These are phyloP conservation scores for Globisporangium paroecandrum DNA, from an alignment of 352 stramenopile genomes.

Conservation along the genomic window DNA sequence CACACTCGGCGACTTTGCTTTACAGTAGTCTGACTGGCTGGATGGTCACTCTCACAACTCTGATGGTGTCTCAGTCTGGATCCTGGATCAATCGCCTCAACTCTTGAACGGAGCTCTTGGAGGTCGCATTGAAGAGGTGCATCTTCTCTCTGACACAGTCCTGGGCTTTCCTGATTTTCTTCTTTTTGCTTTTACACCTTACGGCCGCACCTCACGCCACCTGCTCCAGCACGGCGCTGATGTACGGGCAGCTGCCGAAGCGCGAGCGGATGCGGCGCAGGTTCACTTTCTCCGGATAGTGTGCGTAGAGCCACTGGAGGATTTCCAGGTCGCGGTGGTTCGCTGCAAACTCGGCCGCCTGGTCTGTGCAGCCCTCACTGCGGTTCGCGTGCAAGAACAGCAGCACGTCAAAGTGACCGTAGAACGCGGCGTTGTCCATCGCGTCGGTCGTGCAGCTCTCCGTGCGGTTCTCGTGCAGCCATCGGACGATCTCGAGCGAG, in stretches of 20 bases:
- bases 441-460: constrained; percentile 23
- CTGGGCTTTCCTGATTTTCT: neutral
- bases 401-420: constrained; percentile 28
- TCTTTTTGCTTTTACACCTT: neutral
- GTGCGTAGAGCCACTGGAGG: constrained; percentile 18
- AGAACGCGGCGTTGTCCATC: constrained; percentile 31
- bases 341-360: constrained; percentile 25
- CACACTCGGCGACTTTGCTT: neutral
- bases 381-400: constrained; percentile 21
- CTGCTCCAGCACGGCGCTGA: constrained; percentile 9
- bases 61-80: neutral
- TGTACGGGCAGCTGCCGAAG: constrained; percentile 7
- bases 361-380: constrained; percentile 16
- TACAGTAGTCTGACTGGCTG: neutral
- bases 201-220: neutral
- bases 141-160: neutral
- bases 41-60: neutral
- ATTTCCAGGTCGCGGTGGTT: constrained; percentile 19
- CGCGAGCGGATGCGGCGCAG: constrained; percentile 11
- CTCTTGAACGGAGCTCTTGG: neutral
- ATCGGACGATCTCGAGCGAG: constrained; percentile 20
- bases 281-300: constrained; percentile 19
- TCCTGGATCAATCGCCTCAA: neutral
- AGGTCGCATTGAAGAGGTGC: neutral
- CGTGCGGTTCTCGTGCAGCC: constrained; percentile 18